A percentile compares a stretch with the other conserved stretches of the same genome.
Conservation (phyloP, 2,329 filamentous ascomycete species). For the Elsinoe necatrix region DNA sequence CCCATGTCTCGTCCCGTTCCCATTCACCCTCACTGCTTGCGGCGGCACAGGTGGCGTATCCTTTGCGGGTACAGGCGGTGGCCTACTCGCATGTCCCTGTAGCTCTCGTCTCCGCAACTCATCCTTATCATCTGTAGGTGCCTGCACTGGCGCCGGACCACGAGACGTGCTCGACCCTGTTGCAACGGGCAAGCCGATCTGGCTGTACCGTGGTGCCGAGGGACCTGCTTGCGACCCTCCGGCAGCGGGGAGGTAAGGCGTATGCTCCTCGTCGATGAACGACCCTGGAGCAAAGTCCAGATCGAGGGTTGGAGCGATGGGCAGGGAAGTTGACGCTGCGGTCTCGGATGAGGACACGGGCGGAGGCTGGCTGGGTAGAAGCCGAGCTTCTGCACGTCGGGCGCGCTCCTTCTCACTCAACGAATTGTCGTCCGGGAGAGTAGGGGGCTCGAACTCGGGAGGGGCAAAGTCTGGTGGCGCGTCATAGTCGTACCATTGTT, state of each 20-base stretch:
- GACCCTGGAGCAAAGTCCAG: background rate
- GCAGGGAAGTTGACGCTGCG: background rate
- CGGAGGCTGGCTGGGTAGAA: slow-evolving; percentile 74
- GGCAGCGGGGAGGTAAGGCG: background rate
- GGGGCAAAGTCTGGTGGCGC: slow-evolving; percentile 5
- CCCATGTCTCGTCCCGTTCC: background rate
- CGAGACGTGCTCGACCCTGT: background rate
- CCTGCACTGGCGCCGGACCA: background rate
- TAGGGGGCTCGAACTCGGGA: slow-evolving; percentile 40
- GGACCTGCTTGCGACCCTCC: slow-evolving; percentile 29
- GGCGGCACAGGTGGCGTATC: background rate
- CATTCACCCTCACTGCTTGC: background rate
- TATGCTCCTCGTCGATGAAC: background rate
- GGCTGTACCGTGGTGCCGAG: slow-evolving; percentile 34
- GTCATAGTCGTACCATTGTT: slow-evolving; percentile 17
- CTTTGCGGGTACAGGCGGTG: slow-evolving; percentile 21
- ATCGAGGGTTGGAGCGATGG: slow-evolving; percentile 12
- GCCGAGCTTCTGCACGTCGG: slow-evolving; percentile 64
- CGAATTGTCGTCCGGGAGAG: slow-evolving; percentile 50
- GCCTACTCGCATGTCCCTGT: slow-evolving; percentile 35
- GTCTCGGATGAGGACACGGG: slow-evolving; percentile 21
- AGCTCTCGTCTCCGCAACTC: slow-evolving; percentile 54
- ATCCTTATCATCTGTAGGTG: slow-evolving; percentile 62
- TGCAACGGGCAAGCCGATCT: slow-evolving; percentile 17
- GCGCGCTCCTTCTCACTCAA: slow-evolving; percentile 76